Base-by-base conservation (phyloP, 2,329 filamentous ascomycete genomes). In the Alternaria sp. region DNA sequence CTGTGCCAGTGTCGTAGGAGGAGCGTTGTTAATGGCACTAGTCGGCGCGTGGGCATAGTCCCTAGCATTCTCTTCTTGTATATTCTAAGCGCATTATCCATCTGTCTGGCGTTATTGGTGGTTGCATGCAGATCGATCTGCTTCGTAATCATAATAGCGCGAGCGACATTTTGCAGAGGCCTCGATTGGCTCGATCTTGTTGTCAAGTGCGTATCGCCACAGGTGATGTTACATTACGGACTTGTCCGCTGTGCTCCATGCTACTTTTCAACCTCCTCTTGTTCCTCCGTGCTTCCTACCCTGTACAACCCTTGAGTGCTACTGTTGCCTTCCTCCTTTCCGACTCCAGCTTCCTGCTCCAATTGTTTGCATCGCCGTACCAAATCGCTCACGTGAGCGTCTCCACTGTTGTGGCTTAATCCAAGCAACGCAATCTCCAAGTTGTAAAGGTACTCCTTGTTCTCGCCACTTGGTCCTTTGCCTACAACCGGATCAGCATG, bases 391-490 rank as follows among this genome's bases (percentile, higher is more conserved):
- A 99, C 86, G 83, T 99, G 94, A 63, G 85, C 85, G 81, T 98
- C 95, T 3, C 88, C 88, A 74, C 91, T 95, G 53, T 92, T 91
- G 2, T 86, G 81, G 63, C 91, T 90, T 67, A 98, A 80, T 30
- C 86, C 87, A 60, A 88, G 80, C 66, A 99, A 83, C 7, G 92
- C 92, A 58, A 83, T 82, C 75, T 97, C 92, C 43, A 99, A 82
- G 66, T 89, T 85, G 75, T 92, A 90, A 42, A 99, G 83, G 79
- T 99, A 99, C 74, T 98, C 94, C 60, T 85, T 88, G 78, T 98
- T 98, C 75, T 90, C 87, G 1, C 95, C 95, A 79, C 93, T 97
- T 24, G 94, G 92, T 0, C 95, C 95, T 51, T 57, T 60, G 53
- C 52, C 58, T 60, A 16, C 24, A 30, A 32, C 28, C 14, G 14